Percentiles rank a stretch among this genome's conserved stretches.
Conservation (phyloP, 169 alveolate species). For the Cryptosporidium baileyi region DNA sequence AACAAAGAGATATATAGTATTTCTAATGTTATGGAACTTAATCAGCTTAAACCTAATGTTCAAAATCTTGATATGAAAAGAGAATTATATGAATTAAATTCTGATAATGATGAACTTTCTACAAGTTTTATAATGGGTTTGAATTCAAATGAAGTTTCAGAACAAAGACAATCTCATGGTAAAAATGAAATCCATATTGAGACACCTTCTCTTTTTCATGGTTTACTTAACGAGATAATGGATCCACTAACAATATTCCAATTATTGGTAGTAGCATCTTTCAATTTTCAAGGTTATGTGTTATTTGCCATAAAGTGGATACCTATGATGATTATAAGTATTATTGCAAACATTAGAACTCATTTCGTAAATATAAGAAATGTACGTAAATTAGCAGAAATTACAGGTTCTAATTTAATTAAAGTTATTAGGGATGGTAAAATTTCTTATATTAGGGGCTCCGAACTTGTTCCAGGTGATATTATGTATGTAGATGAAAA, state of each 20-base stretch:
- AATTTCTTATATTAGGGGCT: constrained; percentile 14
- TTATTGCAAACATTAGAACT: constrained; percentile 62
- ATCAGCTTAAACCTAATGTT: constrained; percentile 19
- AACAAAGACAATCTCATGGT: constrained; percentile 18
- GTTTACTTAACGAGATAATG: constrained; percentile 65
- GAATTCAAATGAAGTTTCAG: not conserved
- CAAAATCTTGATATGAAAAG: not conserved
- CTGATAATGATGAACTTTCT: not conserved
- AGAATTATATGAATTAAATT: not conserved
- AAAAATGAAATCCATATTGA: constrained; percentile 44
- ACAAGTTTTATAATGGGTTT: constrained; percentile 4
- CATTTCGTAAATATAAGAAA: constrained; percentile 67
- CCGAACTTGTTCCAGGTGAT: constrained; percentile 87
- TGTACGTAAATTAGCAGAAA: constrained; percentile 70
- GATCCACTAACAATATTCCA: constrained; percentile 79
- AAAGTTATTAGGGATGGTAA: constrained; percentile 51
- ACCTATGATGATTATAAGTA: constrained; percentile 70
- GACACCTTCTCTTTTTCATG: constrained; percentile 38
- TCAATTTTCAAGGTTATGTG: constrained; percentile 77
- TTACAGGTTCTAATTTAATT: constrained; percentile 36
- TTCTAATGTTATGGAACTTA: not conserved
- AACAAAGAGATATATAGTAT: constrained; percentile 32
- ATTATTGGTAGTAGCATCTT: constrained; percentile 76
- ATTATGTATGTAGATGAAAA: constrained; percentile 78
- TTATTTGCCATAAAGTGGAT: constrained; percentile 66